phyloP scores from a whole-genome alignment of 495 filamentous ascomycete genomes.

The Penicillium bialowiezense region DNA sequence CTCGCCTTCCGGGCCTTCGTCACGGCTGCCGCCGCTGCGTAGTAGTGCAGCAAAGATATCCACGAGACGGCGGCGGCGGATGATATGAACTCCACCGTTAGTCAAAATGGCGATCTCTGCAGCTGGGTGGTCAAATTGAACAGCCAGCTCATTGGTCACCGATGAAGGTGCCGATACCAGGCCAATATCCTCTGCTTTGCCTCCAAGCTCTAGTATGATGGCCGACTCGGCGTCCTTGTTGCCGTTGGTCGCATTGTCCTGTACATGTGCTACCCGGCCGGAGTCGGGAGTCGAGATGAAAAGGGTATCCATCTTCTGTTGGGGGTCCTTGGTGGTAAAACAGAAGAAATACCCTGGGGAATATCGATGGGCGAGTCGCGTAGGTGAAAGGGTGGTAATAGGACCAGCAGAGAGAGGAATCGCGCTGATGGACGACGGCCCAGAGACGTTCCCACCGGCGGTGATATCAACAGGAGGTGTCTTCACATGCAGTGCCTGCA shows the following conservation, averaged over 20 bases:
- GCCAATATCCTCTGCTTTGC: slow-evolving; percentile 71
- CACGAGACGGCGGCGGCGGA: slow-evolving; percentile 79
- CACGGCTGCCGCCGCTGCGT: slow-evolving; percentile 63
- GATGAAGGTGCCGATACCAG: slow-evolving; percentile 67
- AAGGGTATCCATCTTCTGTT: slow-evolving; percentile 56
- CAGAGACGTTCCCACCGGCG: slow-evolving; percentile 9
- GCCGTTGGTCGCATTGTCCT: slow-evolving; percentile 49
- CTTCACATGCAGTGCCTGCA: slow-evolving; percentile 94
- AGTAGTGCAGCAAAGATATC: slow-evolving; percentile 88
- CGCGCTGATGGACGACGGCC: slow-evolving; percentile 20
- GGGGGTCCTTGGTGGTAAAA: slow-evolving; percentile 57
- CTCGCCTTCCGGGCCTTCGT: slow-evolving; percentile 77
- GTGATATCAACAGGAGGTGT: slow-evolving; percentile 67
- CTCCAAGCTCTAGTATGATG: slow-evolving; percentile 68
- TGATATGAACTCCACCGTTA: slow-evolving; percentile 79
- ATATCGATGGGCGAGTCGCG: slow-evolving; percentile 61
- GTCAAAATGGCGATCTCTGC: slow-evolving; percentile 89
- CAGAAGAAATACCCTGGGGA: slow-evolving; percentile 91
- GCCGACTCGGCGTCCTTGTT: slow-evolving; percentile 63
- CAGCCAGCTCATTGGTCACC: slow-evolving; percentile 87
- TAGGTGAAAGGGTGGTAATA: slow-evolving; percentile 48
- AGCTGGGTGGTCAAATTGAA: slow-evolving; percentile 81
- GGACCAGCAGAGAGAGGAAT: slow-evolving; percentile 26
- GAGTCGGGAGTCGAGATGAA: slow-evolving; percentile 88
- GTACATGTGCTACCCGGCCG: slow-evolving; percentile 64